Conservation (phyloP, 768 basidiomycete species). For the Pholiota microspora region DNA sequence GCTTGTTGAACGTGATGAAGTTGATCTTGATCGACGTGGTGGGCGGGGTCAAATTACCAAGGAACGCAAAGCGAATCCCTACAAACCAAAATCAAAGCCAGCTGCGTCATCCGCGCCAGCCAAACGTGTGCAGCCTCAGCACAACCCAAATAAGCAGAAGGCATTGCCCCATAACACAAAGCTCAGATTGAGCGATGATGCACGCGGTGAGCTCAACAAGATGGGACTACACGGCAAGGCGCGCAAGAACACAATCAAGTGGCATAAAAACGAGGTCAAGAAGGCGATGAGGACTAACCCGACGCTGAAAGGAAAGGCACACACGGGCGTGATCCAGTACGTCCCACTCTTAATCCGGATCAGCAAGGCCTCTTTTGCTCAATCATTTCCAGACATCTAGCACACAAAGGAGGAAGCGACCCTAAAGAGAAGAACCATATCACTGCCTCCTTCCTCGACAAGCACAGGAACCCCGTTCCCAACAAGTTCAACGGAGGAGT, state of each 20-base stretch:
- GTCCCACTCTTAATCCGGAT: neutral
- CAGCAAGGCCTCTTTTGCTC: neutral
- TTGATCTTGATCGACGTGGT: neutral
- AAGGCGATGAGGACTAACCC: slow-evolving; percentile 6
- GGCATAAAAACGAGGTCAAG: slow-evolving; percentile 10
- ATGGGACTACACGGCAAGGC: slow-evolving; percentile 5
- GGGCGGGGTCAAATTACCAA: too few relatives aligned
- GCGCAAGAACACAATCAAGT: slow-evolving; percentile 5
- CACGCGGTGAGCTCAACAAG: slow-evolving; percentile 1
- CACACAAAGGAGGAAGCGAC: slow-evolving; percentile 10
- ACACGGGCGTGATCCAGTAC: slow-evolving; percentile 1
- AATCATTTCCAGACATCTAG: slow-evolving; percentile 2
- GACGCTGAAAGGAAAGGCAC: neutral
- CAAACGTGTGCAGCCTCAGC: too few relatives aligned
- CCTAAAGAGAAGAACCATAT: slow-evolving; percentile 10
- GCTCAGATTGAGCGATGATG: neutral
- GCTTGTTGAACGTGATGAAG: neutral
- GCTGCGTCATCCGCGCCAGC: too few relatives aligned
- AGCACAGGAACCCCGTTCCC: neutral
- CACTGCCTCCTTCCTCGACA: slow-evolving; percentile 12
- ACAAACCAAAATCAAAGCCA: too few relatives aligned
- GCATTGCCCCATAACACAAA: neutral
- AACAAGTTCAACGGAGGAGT: slow-evolving; percentile 9
- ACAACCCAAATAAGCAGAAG: neutral
- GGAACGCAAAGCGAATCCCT: too few relatives aligned